Evolutionary conservation across 495 filamentous ascomycete species (phyloP), one percentile per base, ranked within the genome.

Genomic region (Penicillium angulare): DNA sequence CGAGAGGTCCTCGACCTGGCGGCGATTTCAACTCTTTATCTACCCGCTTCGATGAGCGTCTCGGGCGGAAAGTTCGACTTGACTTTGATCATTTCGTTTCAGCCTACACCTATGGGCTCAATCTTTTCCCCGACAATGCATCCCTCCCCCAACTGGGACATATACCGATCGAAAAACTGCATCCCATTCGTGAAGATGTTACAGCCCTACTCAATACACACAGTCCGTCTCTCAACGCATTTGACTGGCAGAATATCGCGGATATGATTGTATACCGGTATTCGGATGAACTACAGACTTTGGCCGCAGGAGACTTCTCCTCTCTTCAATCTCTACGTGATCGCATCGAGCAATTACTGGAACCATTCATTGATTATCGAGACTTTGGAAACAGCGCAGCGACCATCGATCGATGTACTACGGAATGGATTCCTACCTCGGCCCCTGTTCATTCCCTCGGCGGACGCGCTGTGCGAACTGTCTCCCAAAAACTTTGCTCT

Each of bases 41-140:
- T 0, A 64, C 75, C 33, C 73, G 84, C n/a, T 88, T 84, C 58
- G 49, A 79, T 29, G 79, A 77, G 0, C 81, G 87, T 35, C 79
- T 79, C 0, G 76, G 75, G 0, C 60, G 66, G 3, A 67, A 83
- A 35, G 77, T 82, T 0, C 43, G 33, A 16, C 45, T 87, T 22
- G 81, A 87, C 61, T 86, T 81, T 53, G 79, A 82, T 0, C 59
- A 75, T 40, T 82, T 87, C 63, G 78, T 86, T 10, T 80, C 79
- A 0, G 81, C 76, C 2, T 84, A 77, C 49, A 75, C 71, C 29
- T 80, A 83, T 49, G 71, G 67, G 5, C 43, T 81, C 22, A 77
- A 85, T 50, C 52, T 86, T 13, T 81, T 79, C 55, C 50, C 50
- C 3, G 36, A 60, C 2, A 45, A 63, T 26, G 52, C 64, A 8